A percentile compares a stretch with the other conserved stretches of the same genome.
Conservation (phyloP, 2,329 filamentous ascomycete genomes). For the Hymenoscyphus infarciens region DNA sequence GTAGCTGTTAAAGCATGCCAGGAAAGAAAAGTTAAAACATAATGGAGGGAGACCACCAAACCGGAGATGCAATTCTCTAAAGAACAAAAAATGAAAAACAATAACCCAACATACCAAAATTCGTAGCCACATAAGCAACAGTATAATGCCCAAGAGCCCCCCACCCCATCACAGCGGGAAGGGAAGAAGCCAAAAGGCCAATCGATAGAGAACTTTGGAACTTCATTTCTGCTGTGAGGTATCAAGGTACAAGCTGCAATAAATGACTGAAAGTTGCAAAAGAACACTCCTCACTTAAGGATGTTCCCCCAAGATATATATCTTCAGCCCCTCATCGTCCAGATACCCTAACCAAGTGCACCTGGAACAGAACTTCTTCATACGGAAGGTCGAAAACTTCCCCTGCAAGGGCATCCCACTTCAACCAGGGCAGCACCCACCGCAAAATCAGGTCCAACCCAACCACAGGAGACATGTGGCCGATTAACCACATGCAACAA, state of each 20-base stretch:
- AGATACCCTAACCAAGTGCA: background rate
- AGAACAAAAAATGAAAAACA: no score
- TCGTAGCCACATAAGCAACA: slow-evolving; percentile 59
- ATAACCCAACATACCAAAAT: slow-evolving; percentile 43
- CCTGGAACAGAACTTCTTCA: background rate
- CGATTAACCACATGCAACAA: background rate
- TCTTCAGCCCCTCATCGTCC: background rate
- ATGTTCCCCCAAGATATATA: background rate
- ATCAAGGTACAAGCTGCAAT: background rate
- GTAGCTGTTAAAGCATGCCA: no score
- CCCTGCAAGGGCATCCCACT: background rate
- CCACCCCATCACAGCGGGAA: slow-evolving; percentile 26
- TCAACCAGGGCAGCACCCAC: background rate
- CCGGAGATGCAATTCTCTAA: no score
- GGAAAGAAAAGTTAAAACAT: no score
- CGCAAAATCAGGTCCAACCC: background rate
- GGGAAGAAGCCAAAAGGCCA: background rate
- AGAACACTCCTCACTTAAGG: background rate
- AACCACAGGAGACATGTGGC: background rate
- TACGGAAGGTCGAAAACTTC: background rate
- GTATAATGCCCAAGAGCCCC: slow-evolving; percentile 60
- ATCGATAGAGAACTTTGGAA: background rate
- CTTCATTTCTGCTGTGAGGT: background rate
- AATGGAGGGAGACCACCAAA: background rate
- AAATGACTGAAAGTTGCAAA: background rate